Percentiles rank a stretch among this genome's conserved stretches.
Conservation (phyloP, 1,284 basidiomycete genomes). For the Sparassis latifolia region DNA sequence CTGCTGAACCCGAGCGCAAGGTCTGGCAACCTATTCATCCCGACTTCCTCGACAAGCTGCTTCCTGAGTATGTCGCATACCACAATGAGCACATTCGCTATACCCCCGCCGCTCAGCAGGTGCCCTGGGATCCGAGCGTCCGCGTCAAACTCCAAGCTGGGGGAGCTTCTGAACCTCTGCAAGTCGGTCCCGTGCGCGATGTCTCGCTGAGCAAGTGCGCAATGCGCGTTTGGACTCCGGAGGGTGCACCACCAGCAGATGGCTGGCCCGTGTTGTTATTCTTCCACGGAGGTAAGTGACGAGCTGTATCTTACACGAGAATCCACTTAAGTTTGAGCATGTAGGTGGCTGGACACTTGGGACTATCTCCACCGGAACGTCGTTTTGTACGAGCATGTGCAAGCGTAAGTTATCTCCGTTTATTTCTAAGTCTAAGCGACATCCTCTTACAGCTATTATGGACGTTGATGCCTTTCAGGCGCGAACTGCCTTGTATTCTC, state of each 20-base stretch:
- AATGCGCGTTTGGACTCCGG: constrained; percentile 53
- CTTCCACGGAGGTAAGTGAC: constrained; percentile 49
- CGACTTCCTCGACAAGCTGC: constrained; percentile 45
- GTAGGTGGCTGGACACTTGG: constrained; percentile 48
- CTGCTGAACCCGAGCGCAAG: constrained; percentile 3
- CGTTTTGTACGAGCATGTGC: constrained; percentile 56
- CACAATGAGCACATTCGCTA: constrained; percentile 46
- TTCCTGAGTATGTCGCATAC: constrained; percentile 57
- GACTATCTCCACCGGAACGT: constrained; percentile 48
- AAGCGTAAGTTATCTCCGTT: constrained; percentile 30
- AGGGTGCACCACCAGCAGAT: constrained; percentile 36
- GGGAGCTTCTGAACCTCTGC: constrained; percentile 46
- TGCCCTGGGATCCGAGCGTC: constrained; percentile 54
- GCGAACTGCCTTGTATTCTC: constrained; percentile 53
- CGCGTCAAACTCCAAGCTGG: constrained; percentile 49
- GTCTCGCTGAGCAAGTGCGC: constrained; percentile 39
- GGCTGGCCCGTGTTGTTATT: constrained; percentile 62
- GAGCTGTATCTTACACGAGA: not conserved
- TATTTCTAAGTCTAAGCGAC: too few species aligned
- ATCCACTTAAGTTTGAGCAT: constrained; percentile 5
- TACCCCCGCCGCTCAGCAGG: constrained; percentile 42
- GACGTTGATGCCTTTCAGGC: constrained; percentile 23
- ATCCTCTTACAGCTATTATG: too few species aligned
- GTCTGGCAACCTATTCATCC: constrained; percentile 50
- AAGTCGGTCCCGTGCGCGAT: constrained; percentile 48